Conservation (phyloP, 441 rosid genomes). For the Bocquillonia castaneifolia region DNA sequence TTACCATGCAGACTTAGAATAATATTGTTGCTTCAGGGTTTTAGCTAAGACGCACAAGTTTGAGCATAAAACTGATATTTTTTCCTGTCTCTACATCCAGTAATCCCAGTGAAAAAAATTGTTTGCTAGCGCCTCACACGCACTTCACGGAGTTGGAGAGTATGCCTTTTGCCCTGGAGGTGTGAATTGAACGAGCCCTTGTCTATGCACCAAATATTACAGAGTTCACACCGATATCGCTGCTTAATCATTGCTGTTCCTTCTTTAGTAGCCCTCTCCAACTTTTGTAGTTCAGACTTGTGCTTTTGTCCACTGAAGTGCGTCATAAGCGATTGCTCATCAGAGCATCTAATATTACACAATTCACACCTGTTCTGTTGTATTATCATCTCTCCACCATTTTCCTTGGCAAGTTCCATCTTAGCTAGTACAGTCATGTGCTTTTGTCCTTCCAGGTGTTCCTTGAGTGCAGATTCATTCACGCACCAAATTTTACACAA, state of each 20-base stretch:
- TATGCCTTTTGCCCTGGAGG: constrained; percentile 12
- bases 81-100: not conserved
- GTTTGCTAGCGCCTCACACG: not conserved
- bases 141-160: constrained; percentile 2
- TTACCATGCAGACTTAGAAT: too few species aligned
- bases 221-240: not conserved
- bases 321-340: constrained; percentile 6
- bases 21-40: not conserved
- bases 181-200: constrained; percentile 4
- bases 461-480: constrained; percentile 15
- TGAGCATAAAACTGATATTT: not conserved
- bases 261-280: not conserved
- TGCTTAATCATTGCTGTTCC: not conserved
- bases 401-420: not conserved
- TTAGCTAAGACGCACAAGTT: not conserved
- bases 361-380: constrained; percentile 9
- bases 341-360: constrained; percentile 16
- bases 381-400: not conserved
- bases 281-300: constrained; percentile 11
- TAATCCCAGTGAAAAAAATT: not conserved
- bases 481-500: constrained; percentile 27
- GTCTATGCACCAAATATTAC: constrained; percentile 22
- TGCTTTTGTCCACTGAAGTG: constrained; percentile 24
- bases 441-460: constrained; percentile 24
- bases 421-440: constrained; percentile 16